Conservation (phyloP, 139 green algal species). For the Ulvella scutata region DNA sequence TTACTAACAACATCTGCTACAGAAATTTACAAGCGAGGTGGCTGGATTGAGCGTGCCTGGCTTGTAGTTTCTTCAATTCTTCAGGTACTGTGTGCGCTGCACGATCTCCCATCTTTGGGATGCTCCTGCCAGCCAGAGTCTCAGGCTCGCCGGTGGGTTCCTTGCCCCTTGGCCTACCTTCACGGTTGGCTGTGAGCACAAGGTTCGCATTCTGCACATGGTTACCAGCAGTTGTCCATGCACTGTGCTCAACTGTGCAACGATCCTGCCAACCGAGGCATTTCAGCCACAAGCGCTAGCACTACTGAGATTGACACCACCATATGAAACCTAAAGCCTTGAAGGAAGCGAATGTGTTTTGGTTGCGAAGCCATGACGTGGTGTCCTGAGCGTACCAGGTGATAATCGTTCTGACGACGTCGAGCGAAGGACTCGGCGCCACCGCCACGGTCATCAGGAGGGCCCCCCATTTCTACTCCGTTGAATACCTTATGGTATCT, state of each 20-base stretch:
- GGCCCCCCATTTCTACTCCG: too few species aligned
- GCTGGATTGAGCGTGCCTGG: constrained; percentile 19
- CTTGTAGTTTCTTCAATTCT: constrained; percentile 33
- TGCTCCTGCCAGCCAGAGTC: constrained; percentile 62
- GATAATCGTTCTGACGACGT: constrained; percentile 93
- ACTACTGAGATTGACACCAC: too few species aligned
- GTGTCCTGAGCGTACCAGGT: constrained; percentile 41
- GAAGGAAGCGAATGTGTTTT: too few species aligned
- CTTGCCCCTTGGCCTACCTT: constrained; percentile 12
- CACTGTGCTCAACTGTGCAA: background rate
- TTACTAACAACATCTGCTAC: background rate
- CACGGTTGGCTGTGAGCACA: constrained; percentile 73
- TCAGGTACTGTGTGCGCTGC: constrained; percentile 42
- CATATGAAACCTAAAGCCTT: too few species aligned
- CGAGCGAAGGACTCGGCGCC: constrained; percentile 64
- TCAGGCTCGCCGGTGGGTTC: constrained; percentile 86
- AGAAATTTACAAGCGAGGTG: background rate
- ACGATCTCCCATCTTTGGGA: constrained; percentile 81
- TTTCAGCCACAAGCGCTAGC: background rate
- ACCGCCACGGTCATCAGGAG: constrained; percentile 4
- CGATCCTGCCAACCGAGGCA: background rate
- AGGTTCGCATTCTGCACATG: constrained; percentile 81
- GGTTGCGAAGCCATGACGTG: background rate
- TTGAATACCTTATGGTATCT: too few species aligned
- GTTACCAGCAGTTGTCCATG: background rate